Evolutionary conservation across 1,284 basidiomycete genomes (phyloP).

Genomic region (Pterula multifida): DNA sequence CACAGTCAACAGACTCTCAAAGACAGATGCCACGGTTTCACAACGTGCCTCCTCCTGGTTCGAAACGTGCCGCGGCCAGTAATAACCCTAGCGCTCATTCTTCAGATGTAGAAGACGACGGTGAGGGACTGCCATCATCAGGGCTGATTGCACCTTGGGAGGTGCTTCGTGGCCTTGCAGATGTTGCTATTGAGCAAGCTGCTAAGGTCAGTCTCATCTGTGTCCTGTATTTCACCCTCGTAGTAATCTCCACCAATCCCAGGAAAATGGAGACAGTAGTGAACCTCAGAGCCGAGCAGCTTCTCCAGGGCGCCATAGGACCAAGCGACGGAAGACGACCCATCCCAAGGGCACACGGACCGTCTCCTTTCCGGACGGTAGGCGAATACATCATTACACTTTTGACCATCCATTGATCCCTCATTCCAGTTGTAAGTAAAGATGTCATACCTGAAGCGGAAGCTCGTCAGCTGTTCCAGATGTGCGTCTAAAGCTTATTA

Average conservation of each 20-base stretch:
- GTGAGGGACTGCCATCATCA: conserved; percentile 65
- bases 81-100: conserved; percentile 65
- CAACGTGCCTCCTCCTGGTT: conserved; percentile 22
- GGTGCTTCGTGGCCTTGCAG: conserved; percentile 66
- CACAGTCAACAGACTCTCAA: conserved; percentile 37
- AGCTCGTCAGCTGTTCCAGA: conserved; percentile 72
- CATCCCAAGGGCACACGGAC: conserved; percentile 40
- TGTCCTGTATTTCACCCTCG: conserved; percentile 4
- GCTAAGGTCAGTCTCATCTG: conserved; percentile 52
- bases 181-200: conserved; percentile 66
- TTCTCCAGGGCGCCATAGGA: conserved; percentile 56
- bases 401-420: conserved; percentile 8
- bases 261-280: conserved; percentile 68
- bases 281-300: conserved; percentile 63
- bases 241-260: conserved; percentile 6
- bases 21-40: conserved; percentile 25
- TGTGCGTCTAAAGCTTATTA: conserved; percentile 34
- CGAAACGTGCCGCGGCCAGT: conserved; percentile 50
- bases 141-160: conserved; percentile 77
- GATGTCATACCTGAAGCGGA: conserved; percentile 69
- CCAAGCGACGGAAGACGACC: conserved; percentile 55
- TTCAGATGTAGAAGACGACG: conserved; percentile 63
- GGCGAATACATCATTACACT: conserved; percentile 11
- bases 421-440: conserved; percentile 58
- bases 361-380: conserved; percentile 59